A percentile compares a stretch with the other conserved stretches of the same genome.
phyloP scores from a whole-genome alignment of 441 rosid genomes.

The Eutrema salsugineum region DNA sequence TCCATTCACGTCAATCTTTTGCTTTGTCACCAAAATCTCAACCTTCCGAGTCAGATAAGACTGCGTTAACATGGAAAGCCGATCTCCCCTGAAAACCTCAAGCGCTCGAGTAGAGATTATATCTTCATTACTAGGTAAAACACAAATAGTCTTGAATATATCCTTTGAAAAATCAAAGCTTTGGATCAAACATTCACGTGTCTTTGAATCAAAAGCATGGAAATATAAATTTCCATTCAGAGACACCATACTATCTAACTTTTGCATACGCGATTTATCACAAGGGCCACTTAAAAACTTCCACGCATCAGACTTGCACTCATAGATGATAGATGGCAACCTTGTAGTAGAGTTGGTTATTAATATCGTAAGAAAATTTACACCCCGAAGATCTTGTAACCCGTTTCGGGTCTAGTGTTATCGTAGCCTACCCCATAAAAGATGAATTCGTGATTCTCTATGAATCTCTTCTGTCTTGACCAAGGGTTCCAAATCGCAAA shows the following conservation, averaged over 20 bases:
- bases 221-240: neutral
- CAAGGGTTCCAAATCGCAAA: constrained; percentile 11
- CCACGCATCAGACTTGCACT: neutral
- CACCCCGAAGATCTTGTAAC: constrained; percentile 2
- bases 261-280: neutral
- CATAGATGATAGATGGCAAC: constrained; percentile 16
- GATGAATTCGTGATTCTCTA: neutral
- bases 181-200: neutral
- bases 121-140: neutral
- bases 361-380: neutral
- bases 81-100: constrained; percentile 7
- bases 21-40: neutral
- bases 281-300: neutral
- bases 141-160: neutral
- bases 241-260: neutral
- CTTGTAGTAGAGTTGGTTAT: neutral
- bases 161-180: constrained; percentile 4
- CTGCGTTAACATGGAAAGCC: constrained; percentile 7
- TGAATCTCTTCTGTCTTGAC: neutral
- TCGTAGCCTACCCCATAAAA: neutral
- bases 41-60: neutral
- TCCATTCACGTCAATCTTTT: neutral
- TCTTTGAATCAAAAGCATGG: neutral
- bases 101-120: neutral
- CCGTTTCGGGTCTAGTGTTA: neutral